These are phyloP conservation scores for Cryptomeria japonica DNA, from an alignment of 75 land plant species.

Conservation along the genomic window DNA sequence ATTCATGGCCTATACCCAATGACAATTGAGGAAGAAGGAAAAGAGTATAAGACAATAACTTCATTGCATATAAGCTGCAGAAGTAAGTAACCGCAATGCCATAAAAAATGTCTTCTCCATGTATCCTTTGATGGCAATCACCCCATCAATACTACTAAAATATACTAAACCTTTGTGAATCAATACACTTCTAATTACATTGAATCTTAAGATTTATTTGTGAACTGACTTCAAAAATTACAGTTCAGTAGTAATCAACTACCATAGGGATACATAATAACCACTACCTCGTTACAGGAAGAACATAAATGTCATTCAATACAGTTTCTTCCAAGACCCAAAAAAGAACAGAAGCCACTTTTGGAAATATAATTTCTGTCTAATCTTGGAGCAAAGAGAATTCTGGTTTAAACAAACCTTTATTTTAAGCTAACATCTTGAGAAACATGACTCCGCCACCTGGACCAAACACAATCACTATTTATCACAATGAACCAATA, in stretches of 20 bases:
- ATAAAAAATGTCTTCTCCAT: background rate
- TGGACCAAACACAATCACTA: conserved; percentile 18
- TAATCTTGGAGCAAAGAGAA: background rate
- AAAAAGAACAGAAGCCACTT: background rate
- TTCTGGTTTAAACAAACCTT: background rate
- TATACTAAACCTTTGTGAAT: background rate
- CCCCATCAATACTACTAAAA: background rate
- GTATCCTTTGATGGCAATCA: background rate
- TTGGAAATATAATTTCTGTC: background rate
- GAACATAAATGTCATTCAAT: background rate
- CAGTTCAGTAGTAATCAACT: background rate
- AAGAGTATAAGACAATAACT: background rate
- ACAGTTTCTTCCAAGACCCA: background rate
- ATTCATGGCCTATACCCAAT: background rate
- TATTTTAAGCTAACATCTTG: conserved; percentile 40
- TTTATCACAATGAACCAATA: background rate
- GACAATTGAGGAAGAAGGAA: background rate
- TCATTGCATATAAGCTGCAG: background rate
- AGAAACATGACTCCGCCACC: conserved; percentile 67
- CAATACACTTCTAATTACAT: background rate
- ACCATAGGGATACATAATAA: background rate
- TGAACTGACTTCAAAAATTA: background rate
- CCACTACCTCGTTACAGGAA: background rate
- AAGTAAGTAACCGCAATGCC: background rate
- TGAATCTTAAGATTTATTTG: background rate